Conservation (phyloP, 805 yeast genomes). For the Candida montana region DNA sequence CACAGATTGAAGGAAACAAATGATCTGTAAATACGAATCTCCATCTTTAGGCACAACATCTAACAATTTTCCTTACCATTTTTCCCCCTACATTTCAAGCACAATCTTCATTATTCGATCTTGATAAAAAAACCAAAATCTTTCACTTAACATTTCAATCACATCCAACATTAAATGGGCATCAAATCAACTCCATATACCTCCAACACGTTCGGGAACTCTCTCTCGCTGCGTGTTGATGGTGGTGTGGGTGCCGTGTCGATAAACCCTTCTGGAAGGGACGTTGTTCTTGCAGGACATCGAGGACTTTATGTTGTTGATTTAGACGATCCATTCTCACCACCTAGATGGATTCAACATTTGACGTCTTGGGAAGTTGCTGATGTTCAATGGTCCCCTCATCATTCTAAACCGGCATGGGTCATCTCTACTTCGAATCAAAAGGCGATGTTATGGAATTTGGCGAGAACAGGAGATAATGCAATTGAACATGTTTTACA, state of each 20-base stretch:
- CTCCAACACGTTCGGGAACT: constrained; percentile 69
- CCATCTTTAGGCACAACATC: too few species aligned
- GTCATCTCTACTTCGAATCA: constrained; percentile 92
- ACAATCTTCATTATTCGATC: too few species aligned
- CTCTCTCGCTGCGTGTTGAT: constrained; percentile 81
- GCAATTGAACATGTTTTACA: constrained; percentile 88
- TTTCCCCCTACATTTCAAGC: too few species aligned
- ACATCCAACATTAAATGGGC: constrained; percentile 1
- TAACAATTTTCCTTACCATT: too few species aligned
- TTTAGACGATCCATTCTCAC: constrained; percentile 89
- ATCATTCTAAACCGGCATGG: constrained; percentile 79
- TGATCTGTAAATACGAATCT: too few species aligned
- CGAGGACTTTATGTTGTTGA: constrained; percentile 87
- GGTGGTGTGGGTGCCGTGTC: constrained; percentile 91
- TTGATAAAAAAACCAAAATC: neutral
- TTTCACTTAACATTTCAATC: neutral
- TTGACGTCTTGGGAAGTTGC: constrained; percentile 97
- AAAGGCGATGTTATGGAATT: constrained; percentile 92
- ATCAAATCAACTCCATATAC: constrained; percentile 26
- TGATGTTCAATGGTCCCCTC: constrained; percentile 98
- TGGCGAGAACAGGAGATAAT: constrained; percentile 57
- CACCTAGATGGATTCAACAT: constrained; percentile 92
- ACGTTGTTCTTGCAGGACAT: constrained; percentile 81
- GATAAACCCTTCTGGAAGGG: constrained; percentile 83
- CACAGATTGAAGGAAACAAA: too few species aligned